Base-by-base conservation (phyloP, 345 rosid species). In the Hirschfeldia incana region DNA sequence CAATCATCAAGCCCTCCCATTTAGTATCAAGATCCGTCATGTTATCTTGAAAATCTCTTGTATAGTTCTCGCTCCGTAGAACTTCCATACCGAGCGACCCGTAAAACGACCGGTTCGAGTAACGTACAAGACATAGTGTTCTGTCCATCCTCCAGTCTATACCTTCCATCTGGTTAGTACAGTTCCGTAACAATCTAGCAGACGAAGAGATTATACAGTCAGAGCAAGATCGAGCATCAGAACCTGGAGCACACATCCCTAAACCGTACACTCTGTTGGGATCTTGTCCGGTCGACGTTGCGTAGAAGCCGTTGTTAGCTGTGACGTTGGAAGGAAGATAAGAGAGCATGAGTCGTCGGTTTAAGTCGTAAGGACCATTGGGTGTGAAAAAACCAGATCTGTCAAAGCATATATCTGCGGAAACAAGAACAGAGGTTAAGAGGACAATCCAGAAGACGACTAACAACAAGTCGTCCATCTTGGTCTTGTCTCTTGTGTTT, bases 1-100 rank as follows among this genome's bases (percentile, higher is more conserved):
- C 1, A 69, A 2, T 33, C 80, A 76, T 76, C 67, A 76, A 49
- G 11, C 32, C 80, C 55, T 69, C 80, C 80, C 75, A 76, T 59
- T 86, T 53, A 58, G 76, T 16, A 29, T 86, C 16, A 4, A 71
- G 60, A 68, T 78, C 53, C 8, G 66, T 58, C 28, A 13, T 17
- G 7, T 72, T 75, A 21, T 15, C 69, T 68, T 76, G 33, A 12
- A 30, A 5, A 39, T 61, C 53, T 61, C 63, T 69, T 0, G 79
- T 68, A 60, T 69, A 15, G 63, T 58, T 13, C 21, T 13, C 36
- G 16, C 11, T 30, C 65, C 75, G 16, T 1, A 62, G 4, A 62
- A 65, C 4, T 3, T 70, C 58, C 13, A 13, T n/a, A 51, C 36
- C 70, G 0, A 77, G 64, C 9, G 32, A 63, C 42, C 81, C 76